These are phyloP conservation scores for Flaveria trinervia DNA, from an alignment of 129 eudicot genomes.

Conservation along the genomic window DNA sequence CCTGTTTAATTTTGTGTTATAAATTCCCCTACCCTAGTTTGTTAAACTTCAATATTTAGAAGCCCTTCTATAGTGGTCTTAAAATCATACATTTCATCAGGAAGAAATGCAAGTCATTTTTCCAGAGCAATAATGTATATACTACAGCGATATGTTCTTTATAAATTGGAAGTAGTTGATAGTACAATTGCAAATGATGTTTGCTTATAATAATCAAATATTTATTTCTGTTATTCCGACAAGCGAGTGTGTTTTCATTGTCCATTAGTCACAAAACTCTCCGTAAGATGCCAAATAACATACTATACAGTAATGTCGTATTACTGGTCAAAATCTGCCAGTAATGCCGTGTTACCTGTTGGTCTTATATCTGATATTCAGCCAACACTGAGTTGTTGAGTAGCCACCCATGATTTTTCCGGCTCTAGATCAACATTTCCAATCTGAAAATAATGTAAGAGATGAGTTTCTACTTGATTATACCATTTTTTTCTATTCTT, in stretches of 20 bases:
- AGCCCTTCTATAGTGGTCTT: background rate
- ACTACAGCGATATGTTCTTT: background rate
- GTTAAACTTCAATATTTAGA: background rate
- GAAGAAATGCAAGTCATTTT: background rate
- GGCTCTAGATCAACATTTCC: constrained; percentile 78
- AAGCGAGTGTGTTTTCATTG: constrained; percentile 7
- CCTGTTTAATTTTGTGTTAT: background rate
- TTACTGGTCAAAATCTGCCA: background rate
- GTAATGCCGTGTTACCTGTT: background rate
- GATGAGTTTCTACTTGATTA: constrained; percentile 6
- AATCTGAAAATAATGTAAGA: constrained; percentile 48
- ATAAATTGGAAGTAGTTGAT: background rate
- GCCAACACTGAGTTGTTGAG: constrained; percentile 63
- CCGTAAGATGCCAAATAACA: constrained; percentile 24
- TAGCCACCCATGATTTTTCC: constrained; percentile 86
- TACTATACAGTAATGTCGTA: background rate
- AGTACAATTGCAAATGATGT: constrained; percentile 7
- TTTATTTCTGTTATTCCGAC: constrained; percentile 19
- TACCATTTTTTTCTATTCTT: background rate
- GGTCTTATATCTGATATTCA: constrained; percentile 34
- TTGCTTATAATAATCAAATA: background rate
- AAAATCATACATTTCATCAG: background rate
- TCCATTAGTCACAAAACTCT: constrained; percentile 18
- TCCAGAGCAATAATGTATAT: background rate
- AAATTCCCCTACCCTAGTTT: background rate